Conservation (phyloP, 2,329 filamentous ascomycete genomes). For the Lasiodiplodia sp. region DNA sequence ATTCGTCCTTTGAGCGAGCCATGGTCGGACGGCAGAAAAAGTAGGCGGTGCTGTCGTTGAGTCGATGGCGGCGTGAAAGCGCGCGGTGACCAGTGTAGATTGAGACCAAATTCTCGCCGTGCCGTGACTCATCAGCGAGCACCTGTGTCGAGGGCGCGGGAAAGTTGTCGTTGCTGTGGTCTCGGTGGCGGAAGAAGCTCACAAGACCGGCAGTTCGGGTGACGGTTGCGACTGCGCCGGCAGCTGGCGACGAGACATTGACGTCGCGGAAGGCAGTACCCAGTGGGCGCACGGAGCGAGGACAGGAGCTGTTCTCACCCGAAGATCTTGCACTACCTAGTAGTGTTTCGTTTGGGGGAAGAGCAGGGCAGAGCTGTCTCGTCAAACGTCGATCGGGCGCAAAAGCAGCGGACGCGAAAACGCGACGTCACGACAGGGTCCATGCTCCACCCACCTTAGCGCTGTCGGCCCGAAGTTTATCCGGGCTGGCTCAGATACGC, state of each 20-base stretch:
- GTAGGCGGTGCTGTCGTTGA: not conserved
- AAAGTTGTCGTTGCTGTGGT: not conserved
- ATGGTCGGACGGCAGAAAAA: not conserved
- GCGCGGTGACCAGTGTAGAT: not conserved
- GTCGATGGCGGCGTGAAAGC: not conserved
- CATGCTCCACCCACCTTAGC: not conserved
- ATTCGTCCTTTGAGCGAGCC: not conserved
- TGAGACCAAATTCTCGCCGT: not conserved
- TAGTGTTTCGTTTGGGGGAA: not conserved
- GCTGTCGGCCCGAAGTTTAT: too few relatives aligned
- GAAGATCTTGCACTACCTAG: not conserved
- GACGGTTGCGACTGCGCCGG: constrained; percentile 3
- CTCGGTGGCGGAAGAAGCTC: not conserved
- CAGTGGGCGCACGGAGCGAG: not conserved
- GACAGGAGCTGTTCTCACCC: not conserved
- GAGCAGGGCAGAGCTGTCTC: not conserved
- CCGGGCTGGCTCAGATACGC: too few relatives aligned
- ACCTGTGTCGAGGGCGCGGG: not conserved
- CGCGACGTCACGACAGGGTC: constrained; percentile 22
- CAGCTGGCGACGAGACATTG: constrained; percentile 1
- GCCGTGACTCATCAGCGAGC: not conserved
- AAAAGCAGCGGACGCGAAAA: constrained; percentile 21
- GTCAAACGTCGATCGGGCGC: not conserved
- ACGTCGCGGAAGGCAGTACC: not conserved
- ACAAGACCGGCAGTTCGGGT: not conserved